Percentiles rank a stretch among this genome's conserved stretches.
Evolutionary conservation across 306 rosid genomes (phyloP).

Genomic region (Acacia crassicarpa): DNA sequence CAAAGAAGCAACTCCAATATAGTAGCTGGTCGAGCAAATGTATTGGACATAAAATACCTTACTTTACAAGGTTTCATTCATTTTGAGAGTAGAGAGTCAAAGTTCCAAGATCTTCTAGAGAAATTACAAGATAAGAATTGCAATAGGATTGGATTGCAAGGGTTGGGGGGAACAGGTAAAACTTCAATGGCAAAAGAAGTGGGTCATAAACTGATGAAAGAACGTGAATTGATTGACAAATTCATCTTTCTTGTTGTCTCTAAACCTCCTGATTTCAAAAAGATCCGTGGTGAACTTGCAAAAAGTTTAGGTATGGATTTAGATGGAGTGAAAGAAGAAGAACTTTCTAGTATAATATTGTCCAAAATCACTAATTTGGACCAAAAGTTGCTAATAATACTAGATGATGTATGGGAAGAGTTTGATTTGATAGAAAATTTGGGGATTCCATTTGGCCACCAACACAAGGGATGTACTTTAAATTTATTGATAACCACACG

Average conservation of each 20-base stretch:
- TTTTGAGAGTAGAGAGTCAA: no score
- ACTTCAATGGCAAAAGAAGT: no score
- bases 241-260: no score
- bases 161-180: no score
- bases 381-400: slow-evolving; percentile 17
- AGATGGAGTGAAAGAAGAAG: neutral
- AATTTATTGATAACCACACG: slow-evolving; percentile 22
- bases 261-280: no score
- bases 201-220: no score
- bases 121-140: no score
- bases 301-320: accelerated
- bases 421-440: neutral
- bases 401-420: slow-evolving; percentile 26
- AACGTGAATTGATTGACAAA: no score
- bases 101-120: no score
- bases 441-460: slow-evolving; percentile 11
- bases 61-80: no score
- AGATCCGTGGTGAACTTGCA: slow-evolving; percentile 1
- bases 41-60: neutral
- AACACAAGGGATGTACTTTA: neutral
- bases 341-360: neutral
- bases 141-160: no score
- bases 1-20: neutral
- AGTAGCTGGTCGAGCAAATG: neutral
- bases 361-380: neutral